phyloP scores from a whole-genome alignment of 148 eudicot genomes.

The Rhododendron henanense region DNA sequence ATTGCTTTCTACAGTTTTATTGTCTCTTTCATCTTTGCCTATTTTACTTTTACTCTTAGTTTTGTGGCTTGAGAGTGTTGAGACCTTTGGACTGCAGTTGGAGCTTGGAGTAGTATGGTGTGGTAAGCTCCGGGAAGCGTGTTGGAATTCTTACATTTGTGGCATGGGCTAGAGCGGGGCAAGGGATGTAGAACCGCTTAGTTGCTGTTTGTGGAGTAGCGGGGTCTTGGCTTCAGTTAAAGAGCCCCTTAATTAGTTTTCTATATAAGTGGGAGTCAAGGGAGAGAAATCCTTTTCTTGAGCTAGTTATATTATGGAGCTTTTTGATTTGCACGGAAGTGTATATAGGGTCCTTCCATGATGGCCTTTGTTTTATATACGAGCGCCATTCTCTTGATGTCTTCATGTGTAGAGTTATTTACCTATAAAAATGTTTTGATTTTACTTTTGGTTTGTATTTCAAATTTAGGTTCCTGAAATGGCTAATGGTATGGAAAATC shows the following conservation, averaged over 20 bases:
- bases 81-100: background rate
- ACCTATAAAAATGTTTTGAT: background rate
- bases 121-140: background rate
- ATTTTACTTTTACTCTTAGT: background rate
- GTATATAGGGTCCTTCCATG: background rate
- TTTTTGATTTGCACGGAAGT: background rate
- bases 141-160: background rate
- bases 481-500: background rate
- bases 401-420: background rate
- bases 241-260: background rate
- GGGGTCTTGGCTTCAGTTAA: background rate
- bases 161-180: background rate
- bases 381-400: background rate
- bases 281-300: background rate
- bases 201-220: background rate
- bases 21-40: background rate
- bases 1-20: background rate
- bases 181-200: background rate
- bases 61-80: background rate
- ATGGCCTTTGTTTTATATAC: background rate
- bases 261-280: background rate
- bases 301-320: background rate
- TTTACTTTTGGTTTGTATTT: background rate
- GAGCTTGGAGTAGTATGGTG: background rate
- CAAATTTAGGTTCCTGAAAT: constrained; percentile 11